Evolutionary conservation across 371 early-diverging fungal genomes (phyloP).

Genomic region (Coemansia sp.): DNA sequence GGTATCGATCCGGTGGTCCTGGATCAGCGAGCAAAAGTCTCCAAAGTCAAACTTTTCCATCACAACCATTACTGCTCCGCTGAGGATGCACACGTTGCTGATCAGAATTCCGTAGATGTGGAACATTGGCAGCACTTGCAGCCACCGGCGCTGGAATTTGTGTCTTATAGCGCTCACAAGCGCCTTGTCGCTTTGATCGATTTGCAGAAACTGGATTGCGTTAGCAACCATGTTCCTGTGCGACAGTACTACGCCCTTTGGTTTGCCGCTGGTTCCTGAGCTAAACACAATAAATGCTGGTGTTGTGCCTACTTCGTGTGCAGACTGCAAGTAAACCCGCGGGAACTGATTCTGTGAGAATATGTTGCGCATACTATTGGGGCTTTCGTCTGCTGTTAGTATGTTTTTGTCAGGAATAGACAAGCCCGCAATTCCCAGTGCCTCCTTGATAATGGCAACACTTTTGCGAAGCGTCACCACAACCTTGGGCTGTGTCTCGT

Average conservation of each 20-base stretch:
- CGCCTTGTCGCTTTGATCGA: conserved; percentile 17
- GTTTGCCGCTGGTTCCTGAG: conserved; percentile 76
- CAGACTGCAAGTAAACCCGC: conserved; percentile 29
- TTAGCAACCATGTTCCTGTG: conserved; percentile 62
- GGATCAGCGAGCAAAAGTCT: conserved; percentile 63
- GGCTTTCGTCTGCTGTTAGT: conserved; percentile 29
- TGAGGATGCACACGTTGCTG: conserved; percentile 38
- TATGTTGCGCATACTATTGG: conserved; percentile 6
- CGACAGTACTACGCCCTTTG: conserved; percentile 66
- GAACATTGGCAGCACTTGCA: conserved; percentile 78
- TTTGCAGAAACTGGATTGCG: conserved; percentile 38
- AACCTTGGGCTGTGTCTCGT: conserved; percentile 34
- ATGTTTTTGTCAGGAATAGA: conserved; percentile 16
- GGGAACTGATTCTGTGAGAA: conserved; percentile 28
- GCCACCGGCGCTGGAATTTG: conserved; percentile 54
- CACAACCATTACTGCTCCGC: conserved; percentile 50
- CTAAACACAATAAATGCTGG: conserved; percentile 82
- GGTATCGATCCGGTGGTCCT: conserved; percentile 65
- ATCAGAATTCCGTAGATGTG: conserved; percentile 74
- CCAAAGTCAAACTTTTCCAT: conserved; percentile 64
- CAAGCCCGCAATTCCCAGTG: conserved; percentile 24
- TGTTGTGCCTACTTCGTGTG: conserved; percentile 18
- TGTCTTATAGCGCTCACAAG: conserved; percentile 8
- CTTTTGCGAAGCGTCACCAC: conserved; percentile 28
- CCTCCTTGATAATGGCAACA: conserved; percentile 34